A percentile compares a stretch with the other conserved stretches of the same genome.
Evolutionary conservation across 1,284 basidiomycete species (phyloP).

Genomic region (Somion occarium): DNA sequence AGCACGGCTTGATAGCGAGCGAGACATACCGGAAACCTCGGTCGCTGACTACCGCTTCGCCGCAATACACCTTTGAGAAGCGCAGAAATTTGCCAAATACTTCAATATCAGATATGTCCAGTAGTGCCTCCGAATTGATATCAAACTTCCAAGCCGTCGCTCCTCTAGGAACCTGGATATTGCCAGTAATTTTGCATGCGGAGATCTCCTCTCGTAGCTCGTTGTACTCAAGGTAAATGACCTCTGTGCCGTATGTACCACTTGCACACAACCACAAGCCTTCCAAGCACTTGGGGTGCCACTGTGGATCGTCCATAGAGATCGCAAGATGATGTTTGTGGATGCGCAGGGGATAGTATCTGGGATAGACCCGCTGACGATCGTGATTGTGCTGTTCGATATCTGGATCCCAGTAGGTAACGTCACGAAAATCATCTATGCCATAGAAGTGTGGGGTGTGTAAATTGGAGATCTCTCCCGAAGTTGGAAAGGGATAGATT

Average conservation of each 20-base stretch:
- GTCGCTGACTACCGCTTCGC: background rate
- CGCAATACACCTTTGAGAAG: background rate
- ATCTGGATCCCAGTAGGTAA: background rate
- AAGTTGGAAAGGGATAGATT: background rate
- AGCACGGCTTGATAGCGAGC: too few species aligned
- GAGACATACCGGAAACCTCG: background rate
- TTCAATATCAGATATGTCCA: background rate
- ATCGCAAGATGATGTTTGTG: conserved; percentile 7
- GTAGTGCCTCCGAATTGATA: background rate
- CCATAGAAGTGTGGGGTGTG: background rate
- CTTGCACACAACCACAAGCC: conserved; percentile 19
- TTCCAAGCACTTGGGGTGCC: conserved; percentile 16
- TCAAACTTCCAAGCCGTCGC: conserved; percentile 17
- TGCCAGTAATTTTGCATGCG: conserved; percentile 26
- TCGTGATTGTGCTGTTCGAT: background rate
- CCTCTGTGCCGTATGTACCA: conserved; percentile 11
- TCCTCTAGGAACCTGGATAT: conserved; percentile 25
- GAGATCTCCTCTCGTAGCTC: conserved; percentile 8
- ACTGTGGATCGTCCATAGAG: conserved; percentile 7
- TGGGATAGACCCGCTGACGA: background rate
- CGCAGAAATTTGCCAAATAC: background rate
- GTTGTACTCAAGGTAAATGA: conserved; percentile 18
- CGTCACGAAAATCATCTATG: background rate
- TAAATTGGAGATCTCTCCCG: background rate
- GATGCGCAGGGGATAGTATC: conserved; percentile 24